Evolutionary conservation across 805 yeast genomes (phyloP), one percentile per base, ranked within the genome.

Genomic region (Candida caryicola): DNA sequence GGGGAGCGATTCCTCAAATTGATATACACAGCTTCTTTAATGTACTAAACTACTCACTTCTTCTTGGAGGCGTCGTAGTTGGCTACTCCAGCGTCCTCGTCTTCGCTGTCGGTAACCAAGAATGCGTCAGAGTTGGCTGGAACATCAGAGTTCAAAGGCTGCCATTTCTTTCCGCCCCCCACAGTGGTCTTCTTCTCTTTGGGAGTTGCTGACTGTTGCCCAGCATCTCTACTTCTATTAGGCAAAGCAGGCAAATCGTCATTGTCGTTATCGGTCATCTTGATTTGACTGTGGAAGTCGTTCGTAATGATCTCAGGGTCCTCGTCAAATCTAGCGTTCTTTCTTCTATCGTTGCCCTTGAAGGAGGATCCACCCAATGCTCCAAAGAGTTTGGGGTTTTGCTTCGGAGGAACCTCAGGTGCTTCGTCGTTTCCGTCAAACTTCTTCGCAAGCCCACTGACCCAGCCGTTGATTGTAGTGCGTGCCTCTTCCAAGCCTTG

Each of bases 401-500:
- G 50, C n/a, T 33, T 25, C 35, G 33, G 37, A 36, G 32, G 45
- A 28, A 31, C 41, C 15, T 21, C 45, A 18, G 40, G 41, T 14
- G 47, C 43, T 4, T 50, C 52, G 31, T 50, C 59, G 39, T 46
- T 54, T 1, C 49, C 58, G 40, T 55, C 62, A 41, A 69, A 62
- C 51, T 71, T 75, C 65, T 78, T 79, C 23, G 81, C 73, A 40
- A 86, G 54, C 12, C 81, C 85, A 43, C 77, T 77, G 34, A 86
- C 78, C 95, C 96, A 89, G 12, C 80, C 75, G 44, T 84, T 82
- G 41, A 89, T 77, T 39, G 83, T 82, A 33, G 76, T 70, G 39
- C 82, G 78, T 1, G 96, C 88, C 51, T 87, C 96, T 51, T 83
- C 89, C 32, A 89, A 71, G 15, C 91, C 88, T 53, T 82, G 82